Evolutionary conservation across 2,329 filamentous ascomycete species (phyloP).

Genomic region (Decorospora gaudefroyi): DNA sequence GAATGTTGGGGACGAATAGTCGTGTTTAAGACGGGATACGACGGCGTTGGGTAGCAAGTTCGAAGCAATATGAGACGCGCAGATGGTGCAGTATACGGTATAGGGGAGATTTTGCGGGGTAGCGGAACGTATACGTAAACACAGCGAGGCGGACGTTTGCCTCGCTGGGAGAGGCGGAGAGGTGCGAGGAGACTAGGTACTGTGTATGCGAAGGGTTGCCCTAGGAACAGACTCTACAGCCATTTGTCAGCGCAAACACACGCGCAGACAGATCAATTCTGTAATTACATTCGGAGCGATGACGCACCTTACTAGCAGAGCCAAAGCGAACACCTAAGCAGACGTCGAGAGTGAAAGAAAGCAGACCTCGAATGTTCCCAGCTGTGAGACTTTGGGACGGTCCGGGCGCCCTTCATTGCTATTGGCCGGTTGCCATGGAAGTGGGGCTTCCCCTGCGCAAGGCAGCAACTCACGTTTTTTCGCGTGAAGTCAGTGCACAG

Average conservation of each 20-base stretch:
- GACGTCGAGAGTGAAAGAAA: slow-evolving; percentile 19
- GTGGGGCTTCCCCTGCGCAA: slow-evolving; percentile 5
- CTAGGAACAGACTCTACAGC: slow-evolving; percentile 23
- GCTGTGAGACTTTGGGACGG: slow-evolving; percentile 26
- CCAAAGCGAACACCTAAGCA: slow-evolving; percentile 15
- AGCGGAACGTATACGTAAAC: slow-evolving; percentile 1
- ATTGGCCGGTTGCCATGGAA: slow-evolving; percentile 11
- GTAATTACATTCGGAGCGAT: slow-evolving; percentile 15
- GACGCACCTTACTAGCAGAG: slow-evolving; percentile 19
- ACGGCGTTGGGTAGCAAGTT: no score
- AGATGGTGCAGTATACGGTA: slow-evolving; percentile 6
- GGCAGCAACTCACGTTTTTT: no score
- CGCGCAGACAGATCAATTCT: neutral
- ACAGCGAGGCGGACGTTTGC: slow-evolving; percentile 28
- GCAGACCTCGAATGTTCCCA: slow-evolving; percentile 23
- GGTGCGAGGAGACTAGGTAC: slow-evolving; percentile 11
- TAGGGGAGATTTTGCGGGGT: neutral
- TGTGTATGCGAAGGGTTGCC: slow-evolving; percentile 30
- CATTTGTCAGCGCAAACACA: slow-evolving; percentile 24
- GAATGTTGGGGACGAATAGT: no score
- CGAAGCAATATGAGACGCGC: neutral
- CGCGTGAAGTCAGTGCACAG: no score
- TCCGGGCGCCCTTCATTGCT: slow-evolving; percentile 7
- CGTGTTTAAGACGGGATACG: no score
- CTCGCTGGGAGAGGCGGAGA: slow-evolving; percentile 14